phyloP scores from a whole-genome alignment of 2,329 filamentous ascomycete genomes.

The Pseudopithomyces chartarum region DNA sequence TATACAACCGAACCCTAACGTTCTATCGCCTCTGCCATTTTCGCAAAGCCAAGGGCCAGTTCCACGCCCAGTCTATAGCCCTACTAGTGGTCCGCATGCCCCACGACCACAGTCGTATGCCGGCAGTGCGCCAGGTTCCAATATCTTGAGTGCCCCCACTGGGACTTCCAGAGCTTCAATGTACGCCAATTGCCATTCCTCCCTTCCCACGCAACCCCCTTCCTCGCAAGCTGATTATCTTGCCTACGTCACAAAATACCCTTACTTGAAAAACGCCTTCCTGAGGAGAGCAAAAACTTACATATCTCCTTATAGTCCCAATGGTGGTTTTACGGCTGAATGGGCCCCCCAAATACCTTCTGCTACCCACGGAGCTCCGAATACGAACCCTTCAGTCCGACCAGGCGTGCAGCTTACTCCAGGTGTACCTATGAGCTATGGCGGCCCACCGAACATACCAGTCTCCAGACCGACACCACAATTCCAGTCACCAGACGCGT shows the following conservation, averaged over 20 bases:
- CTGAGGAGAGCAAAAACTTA: slow-evolving; percentile 52
- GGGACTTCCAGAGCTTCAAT: slow-evolving; percentile 43
- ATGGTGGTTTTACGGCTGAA: slow-evolving; percentile 47
- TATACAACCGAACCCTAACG: slow-evolving; percentile 33
- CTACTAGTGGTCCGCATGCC: slow-evolving; percentile 17
- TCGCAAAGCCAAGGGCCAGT: slow-evolving; percentile 21
- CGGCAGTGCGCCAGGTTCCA: slow-evolving; percentile 39
- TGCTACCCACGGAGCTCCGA: slow-evolving; percentile 14
- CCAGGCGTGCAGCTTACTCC: slow-evolving; percentile 12
- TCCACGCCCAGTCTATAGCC: slow-evolving; percentile 16
- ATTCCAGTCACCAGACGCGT: slow-evolving; percentile 52
- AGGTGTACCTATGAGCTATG: slow-evolving; percentile 17
- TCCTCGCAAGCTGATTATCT: slow-evolving; percentile 45
- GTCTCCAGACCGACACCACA: slow-evolving; percentile 40
- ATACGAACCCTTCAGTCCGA: slow-evolving; percentile 20
- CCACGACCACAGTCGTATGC: slow-evolving; percentile 35
- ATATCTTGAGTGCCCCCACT: slow-evolving; percentile 34
- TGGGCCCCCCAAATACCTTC: slow-evolving; percentile 41
- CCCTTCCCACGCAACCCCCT: slow-evolving; percentile 44
- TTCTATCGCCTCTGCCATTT: slow-evolving; percentile 28
- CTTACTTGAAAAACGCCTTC: slow-evolving; percentile 53
- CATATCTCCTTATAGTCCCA: slow-evolving; percentile 52
- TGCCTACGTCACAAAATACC: slow-evolving; percentile 51
- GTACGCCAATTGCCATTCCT: slow-evolving; percentile 43
- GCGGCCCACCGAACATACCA: slow-evolving; percentile 16